Evolutionary conservation across 495 filamentous ascomycete genomes (phyloP), one percentile per base, ranked within the genome.

Genomic region (Penicillium egyptiacum): DNA sequence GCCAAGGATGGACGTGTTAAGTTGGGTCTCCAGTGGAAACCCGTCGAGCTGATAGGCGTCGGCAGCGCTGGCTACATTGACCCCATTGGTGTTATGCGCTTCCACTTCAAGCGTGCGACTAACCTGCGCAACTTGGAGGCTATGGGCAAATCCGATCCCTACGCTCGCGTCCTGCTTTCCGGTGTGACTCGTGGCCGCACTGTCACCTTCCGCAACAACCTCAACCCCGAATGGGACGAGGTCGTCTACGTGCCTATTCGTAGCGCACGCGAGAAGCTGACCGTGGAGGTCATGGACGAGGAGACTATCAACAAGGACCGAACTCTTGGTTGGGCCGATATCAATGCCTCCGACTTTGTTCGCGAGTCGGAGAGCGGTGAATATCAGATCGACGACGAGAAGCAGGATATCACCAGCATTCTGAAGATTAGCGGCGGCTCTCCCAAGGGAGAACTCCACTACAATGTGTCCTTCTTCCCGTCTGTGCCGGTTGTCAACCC

Each of bases 91-190:
- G 92, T 98, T 39, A 86, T 98, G 84, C 85, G 94, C 56, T 76
- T 99, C 60, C 92, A 99, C 68, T 96, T 98, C 78, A 86, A 88
- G 75, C 84, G 81, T 53, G 94, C 89, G 26, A 81, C 80, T 45
- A 80, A 91, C 52, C 81, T 99, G 20, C 90, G 91, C 44, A 99
- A 99, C 69, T 75, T 97, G 50, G 94, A 99, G 67, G 88, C 90
- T 41, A 83, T 99, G 75, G 95, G 94, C 72, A 97, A 97, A 74
- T 97, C 93, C 11, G 94, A 99, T 70, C 90, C 94, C 0, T 99
- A 98, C 65, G 90, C 83, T 23, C 86, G 92, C 17, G 88, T 97
- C 9, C 75, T 97, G 43, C 81, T 96, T 28, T 95, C 91, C 30
- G 93, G 94, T 28, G 81, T 97, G 47, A 87, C 93, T 64, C 96